Base-by-base conservation (phyloP, 192 early-diverging fungal genomes). In the Oehlia diaphana region DNA sequence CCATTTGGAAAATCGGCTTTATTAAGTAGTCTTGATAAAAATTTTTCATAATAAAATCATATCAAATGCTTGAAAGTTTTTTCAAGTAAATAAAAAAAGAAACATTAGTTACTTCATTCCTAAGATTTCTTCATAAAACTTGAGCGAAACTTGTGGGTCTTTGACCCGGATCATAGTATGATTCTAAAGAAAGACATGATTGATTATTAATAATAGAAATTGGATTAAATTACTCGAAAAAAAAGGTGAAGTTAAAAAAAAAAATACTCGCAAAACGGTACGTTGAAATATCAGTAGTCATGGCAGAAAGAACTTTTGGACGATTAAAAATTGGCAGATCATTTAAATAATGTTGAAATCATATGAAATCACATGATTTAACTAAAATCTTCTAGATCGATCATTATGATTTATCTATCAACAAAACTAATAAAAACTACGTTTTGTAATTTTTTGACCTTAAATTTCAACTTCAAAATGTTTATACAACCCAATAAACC, bases 151-250 rank as follows among this genome's bases (percentile, higher is more conserved):
- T 80, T 93, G 84, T 64, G 93, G 92, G 85, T 95, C 94, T 88
- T 92, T 95, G 78, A 95, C 89, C 82, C 94, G 89, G 86, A 92
- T 90, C 94, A 95, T 96, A 26, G 93, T 94, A 86, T 96, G 95
- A 88, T 96, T 96, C 87, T 88, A 68, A 31, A 69, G 7, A 66
- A 35, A 39, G 10, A 12, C 44, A 47, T 47, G 12, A 47, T 12
- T 26, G 8, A 73, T 53, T n/a, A 12, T 23, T 72, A 49, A 31
- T 21, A 9, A 26, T 9, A 44, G 2, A 10, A 58, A 10, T 19
- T 21, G 19, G 3, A 21, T 49, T 49, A 16, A 23, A 42, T 72
- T 53, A 49, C 47, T 12, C 12, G 6, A 12, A 26, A 58, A 13
- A 58, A 50, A n/a, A 16, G 7, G 16, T 58, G 1, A 31, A 31